Evolutionary conservation across 2,329 filamentous ascomycete genomes (phyloP), one percentile per base, ranked within the genome.

Genomic region (Mycosphaerelloides madeirae): DNA sequence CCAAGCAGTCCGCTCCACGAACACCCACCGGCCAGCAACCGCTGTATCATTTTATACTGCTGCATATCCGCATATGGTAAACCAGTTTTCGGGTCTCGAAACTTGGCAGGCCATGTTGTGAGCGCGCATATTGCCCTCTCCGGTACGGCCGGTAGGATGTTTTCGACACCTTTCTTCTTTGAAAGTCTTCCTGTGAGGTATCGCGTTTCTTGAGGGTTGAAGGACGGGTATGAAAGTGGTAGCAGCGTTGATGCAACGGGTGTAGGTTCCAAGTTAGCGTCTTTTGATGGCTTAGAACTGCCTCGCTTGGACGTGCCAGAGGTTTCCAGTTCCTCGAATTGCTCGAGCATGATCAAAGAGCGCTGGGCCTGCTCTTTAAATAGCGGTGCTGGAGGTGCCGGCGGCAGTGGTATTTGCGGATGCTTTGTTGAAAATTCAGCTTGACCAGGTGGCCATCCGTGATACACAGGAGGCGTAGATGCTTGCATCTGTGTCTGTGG

Each of bases 81-180:
- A 0, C 87, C 86, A 0, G 91, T 97, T 55, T 79, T 78, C 0
- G 89, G 87, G 64, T 98, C 93, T 18, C 83, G 79, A 66, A 94
- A 97, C 43, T 81, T 81, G 11, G 91, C 93, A 41, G 79, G 58
- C 84, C 85, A 59, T 3, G 43, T 42, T 2, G 59, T 96, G 61
- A 97, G 90, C 38, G 83, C 84, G 65, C 93, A 98, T 25, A 83
- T 58, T 19, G 64, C 58, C 15, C 65, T 65, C 2, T 58, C 52
- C 2, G 65, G 65, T 12, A 48, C 58, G 16, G 43, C 55, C 29
- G 50, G 65, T 44, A 52, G 58, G 49, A 48, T 53, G 72, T 34
- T 76, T 31, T 49, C 45, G 64, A 70, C 49, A 64, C 66, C 43
- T 53, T 53, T 58, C 50, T 57, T 62, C 52, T 53, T 49, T 25